Conservation (phyloP, 192 early-diverging fungal genomes). For the Ambispora gerdemannii region DNA sequence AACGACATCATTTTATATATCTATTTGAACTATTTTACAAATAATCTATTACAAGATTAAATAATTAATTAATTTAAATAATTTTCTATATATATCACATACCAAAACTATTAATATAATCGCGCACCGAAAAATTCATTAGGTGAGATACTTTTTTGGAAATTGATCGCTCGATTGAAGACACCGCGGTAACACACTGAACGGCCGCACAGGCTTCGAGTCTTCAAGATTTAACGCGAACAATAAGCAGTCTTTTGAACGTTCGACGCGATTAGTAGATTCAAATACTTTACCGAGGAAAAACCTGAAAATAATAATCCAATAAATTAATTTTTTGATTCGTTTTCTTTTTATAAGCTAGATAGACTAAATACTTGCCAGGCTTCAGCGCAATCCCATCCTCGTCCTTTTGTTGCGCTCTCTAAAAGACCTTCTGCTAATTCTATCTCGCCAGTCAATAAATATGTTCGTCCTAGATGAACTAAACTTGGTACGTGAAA, state of each 20-base stretch:
- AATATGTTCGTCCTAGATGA: constrained; percentile 45
- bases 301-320: constrained; percentile 32
- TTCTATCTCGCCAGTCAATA: constrained; percentile 42
- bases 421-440: constrained; percentile 56
- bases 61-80: too few relatives aligned
- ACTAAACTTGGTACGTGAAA: constrained; percentile 42
- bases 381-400: constrained; percentile 63
- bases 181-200: constrained; percentile 44
- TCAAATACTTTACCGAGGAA: constrained; percentile 50
- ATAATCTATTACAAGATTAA: too few relatives aligned
- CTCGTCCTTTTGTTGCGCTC: constrained; percentile 45
- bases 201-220: constrained; percentile 49
- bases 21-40: too few relatives aligned
- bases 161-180: too few relatives aligned
- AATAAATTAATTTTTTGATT: neutral
- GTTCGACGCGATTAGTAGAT: constrained; percentile 38
- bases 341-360: too few relatives aligned
- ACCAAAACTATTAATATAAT: too few relatives aligned
- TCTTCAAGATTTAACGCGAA: constrained; percentile 58
- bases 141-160: too few relatives aligned
- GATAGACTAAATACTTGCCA: constrained; percentile 40
- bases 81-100: too few relatives aligned
- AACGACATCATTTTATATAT: too few relatives aligned
- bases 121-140: too few relatives aligned
- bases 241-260: constrained; percentile 57